Evolutionary conservation across 1,139 yeast species (phyloP).

Genomic region (Yamadazyma kanchanaburiensis): DNA sequence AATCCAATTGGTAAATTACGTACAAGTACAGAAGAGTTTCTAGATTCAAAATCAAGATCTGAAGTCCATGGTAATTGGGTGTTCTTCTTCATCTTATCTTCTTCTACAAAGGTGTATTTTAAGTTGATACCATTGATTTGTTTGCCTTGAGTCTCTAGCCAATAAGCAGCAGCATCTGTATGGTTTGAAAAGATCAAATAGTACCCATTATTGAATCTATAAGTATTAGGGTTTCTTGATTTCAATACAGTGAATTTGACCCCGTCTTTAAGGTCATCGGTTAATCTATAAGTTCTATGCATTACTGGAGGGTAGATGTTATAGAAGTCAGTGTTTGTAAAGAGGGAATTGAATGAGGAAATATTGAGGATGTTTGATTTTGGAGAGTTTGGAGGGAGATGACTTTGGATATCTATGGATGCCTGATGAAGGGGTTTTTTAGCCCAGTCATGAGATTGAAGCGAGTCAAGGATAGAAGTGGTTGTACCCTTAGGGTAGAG

Average conservation of each 20-base stretch:
- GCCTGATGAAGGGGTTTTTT: slow-evolving; percentile 27
- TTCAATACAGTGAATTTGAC: slow-evolving; percentile 38
- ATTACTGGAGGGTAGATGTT: slow-evolving; percentile 31
- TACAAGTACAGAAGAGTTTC: slow-evolving; percentile 27
- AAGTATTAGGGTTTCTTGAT: slow-evolving; percentile 43
- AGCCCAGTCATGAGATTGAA: slow-evolving; percentile 30
- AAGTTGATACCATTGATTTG: slow-evolving; percentile 50
- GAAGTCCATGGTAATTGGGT: not conserved
- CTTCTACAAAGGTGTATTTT: slow-evolving; percentile 39
- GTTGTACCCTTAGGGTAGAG: slow-evolving; percentile 1
- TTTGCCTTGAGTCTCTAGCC: slow-evolving; percentile 45
- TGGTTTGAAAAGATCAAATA: slow-evolving; percentile 47
- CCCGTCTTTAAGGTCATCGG: slow-evolving; percentile 18
- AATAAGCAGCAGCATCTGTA: slow-evolving; percentile 50
- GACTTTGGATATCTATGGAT: slow-evolving; percentile 16
- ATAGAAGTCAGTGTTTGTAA: slow-evolving; percentile 35
- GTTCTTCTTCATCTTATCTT: not conserved
- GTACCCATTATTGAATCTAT: slow-evolving; percentile 46
- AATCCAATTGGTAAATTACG: slow-evolving; percentile 41
- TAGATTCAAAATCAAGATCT: not conserved
- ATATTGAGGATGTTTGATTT: slow-evolving; percentile 33
- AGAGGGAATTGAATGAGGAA: slow-evolving; percentile 32
- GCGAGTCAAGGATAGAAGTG: slow-evolving; percentile 25
- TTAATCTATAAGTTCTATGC: slow-evolving; percentile 27
- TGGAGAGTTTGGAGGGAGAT: no score